phyloP scores from a whole-genome alignment of 192 early-diverging fungal species.

The Rhizophagus sp. region DNA sequence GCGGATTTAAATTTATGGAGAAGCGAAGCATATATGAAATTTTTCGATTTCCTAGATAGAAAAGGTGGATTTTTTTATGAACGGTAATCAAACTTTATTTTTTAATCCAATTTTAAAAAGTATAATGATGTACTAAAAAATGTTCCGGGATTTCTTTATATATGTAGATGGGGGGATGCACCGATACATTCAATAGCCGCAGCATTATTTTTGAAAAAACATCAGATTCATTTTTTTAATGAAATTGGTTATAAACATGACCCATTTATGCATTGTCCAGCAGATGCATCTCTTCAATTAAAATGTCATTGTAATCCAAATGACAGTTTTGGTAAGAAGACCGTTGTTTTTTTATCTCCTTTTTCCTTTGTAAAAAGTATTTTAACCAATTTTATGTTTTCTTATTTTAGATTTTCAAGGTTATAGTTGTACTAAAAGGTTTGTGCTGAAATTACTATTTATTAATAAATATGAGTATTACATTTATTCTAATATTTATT shows the following conservation, averaged over 20 bases:
- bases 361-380: not conserved
- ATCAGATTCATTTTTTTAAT: conserved; percentile 72
- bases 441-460: not conserved
- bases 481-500: not conserved
- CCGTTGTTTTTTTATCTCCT: not conserved
- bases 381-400: not conserved
- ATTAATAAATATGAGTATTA: not conserved
- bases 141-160: not conserved
- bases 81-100: conserved; percentile 38
- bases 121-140: not conserved
- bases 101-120: not conserved
- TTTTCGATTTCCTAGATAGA: conserved; percentile 71
- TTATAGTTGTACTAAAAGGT: conserved; percentile 27
- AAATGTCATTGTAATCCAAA: conserved; percentile 56
- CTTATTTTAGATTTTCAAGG: conserved; percentile 13
- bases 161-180: conserved; percentile 70
- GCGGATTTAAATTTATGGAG: conserved; percentile 62
- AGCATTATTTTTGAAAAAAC: conserved; percentile 55
- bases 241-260: conserved; percentile 75
- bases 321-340: conserved; percentile 48
- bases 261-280: conserved; percentile 61
- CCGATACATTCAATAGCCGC: conserved; percentile 73
- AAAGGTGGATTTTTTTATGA: conserved; percentile 87
- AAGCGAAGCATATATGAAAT: conserved; percentile 64
- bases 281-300: conserved; percentile 42